phyloP scores from a whole-genome alignment of 2,329 filamentous ascomycete genomes.

The Coleophoma crateriformis region DNA sequence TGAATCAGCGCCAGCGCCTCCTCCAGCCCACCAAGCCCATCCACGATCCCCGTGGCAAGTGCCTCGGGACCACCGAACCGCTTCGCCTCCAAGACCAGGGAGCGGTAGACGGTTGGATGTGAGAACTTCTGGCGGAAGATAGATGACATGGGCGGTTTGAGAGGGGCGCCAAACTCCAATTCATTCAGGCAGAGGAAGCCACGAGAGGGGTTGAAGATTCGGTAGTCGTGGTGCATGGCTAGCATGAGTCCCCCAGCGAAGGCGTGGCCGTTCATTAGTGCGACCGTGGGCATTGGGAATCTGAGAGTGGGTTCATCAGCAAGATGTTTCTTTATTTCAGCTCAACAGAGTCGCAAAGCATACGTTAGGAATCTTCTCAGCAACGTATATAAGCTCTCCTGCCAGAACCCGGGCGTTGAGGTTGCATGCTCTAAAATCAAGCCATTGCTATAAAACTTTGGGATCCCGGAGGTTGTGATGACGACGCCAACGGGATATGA shows the following conservation, averaged over 20 bases:
- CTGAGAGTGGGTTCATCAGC: slow-evolving; percentile 19
- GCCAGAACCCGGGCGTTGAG: slow-evolving; percentile 54
- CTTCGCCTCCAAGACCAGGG: slow-evolving; percentile 67
- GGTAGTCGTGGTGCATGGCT: slow-evolving; percentile 78
- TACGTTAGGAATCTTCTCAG: slow-evolving; percentile 60
- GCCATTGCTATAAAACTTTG: slow-evolving; percentile 80
- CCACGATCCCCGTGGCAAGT: slow-evolving; percentile 61
- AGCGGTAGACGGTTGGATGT: slow-evolving; percentile 47
- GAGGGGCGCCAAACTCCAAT: slow-evolving; percentile 71
- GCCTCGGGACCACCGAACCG: slow-evolving; percentile 61
- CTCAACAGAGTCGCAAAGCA: slow-evolving; percentile 7
- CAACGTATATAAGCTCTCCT: slow-evolving; percentile 54
- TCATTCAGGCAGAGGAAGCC: slow-evolving; percentile 82
- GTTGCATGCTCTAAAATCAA: slow-evolving; percentile 69
- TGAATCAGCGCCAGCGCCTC: slow-evolving; percentile 56
- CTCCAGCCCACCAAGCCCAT: slow-evolving; percentile 59
- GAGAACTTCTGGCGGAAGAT: slow-evolving; percentile 69
- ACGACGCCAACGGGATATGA: slow-evolving; percentile 65
- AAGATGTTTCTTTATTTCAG: not conserved
- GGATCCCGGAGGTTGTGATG: slow-evolving; percentile 68
- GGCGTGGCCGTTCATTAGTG: slow-evolving; percentile 74
- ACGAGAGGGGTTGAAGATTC: slow-evolving; percentile 63
- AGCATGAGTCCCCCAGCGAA: slow-evolving; percentile 81
- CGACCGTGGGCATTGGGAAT: slow-evolving; percentile 77
- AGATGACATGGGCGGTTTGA: slow-evolving; percentile 66